phyloP scores from a whole-genome alignment of 768 basidiomycete species.

The Boletus insuetus region DNA sequence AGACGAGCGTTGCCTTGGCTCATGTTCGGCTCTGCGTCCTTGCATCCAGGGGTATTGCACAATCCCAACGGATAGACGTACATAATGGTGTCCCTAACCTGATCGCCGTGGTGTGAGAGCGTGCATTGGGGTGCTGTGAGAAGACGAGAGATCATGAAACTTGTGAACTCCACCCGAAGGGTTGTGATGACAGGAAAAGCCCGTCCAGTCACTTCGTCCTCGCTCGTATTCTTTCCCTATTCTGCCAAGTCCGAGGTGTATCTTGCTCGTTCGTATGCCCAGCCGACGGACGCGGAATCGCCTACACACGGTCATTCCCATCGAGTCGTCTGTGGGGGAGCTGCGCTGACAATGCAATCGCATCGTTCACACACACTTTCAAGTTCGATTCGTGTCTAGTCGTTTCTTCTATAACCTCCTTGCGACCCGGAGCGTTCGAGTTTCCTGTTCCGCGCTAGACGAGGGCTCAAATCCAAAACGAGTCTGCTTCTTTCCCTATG shows the following conservation, averaged over 20 bases:
- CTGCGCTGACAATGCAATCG: too few relatives aligned
- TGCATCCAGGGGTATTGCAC: too few relatives aligned
- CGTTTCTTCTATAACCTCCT: too few relatives aligned
- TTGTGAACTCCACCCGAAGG: neutral
- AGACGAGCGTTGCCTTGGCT: too few relatives aligned
- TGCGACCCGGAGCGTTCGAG: too few relatives aligned
- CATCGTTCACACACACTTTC: too few relatives aligned
- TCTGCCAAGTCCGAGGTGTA: neutral
- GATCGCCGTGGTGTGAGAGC: conserved; percentile 32
- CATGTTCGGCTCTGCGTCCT: neutral
- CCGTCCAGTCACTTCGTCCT: conserved; percentile 4
- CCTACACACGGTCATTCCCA: neutral
- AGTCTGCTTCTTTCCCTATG: too few relatives aligned
- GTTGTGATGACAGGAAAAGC: conserved; percentile 11
- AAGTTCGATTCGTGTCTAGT: too few relatives aligned
- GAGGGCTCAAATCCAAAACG: too few relatives aligned
- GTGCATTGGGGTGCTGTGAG: conserved; percentile 7
- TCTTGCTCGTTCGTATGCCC: too few relatives aligned
- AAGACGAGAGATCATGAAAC: conserved; percentile 7
- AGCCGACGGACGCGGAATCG: too few relatives aligned
- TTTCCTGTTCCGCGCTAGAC: too few relatives aligned
- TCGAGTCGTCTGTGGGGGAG: neutral
- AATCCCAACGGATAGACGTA: neutral
- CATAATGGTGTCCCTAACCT: conserved; percentile 7
- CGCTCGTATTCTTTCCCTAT: conserved; percentile 7